Evolutionary conservation across 352 stramenopile genomes (phyloP).

Genomic region (Globisporangium okanoganense): DNA sequence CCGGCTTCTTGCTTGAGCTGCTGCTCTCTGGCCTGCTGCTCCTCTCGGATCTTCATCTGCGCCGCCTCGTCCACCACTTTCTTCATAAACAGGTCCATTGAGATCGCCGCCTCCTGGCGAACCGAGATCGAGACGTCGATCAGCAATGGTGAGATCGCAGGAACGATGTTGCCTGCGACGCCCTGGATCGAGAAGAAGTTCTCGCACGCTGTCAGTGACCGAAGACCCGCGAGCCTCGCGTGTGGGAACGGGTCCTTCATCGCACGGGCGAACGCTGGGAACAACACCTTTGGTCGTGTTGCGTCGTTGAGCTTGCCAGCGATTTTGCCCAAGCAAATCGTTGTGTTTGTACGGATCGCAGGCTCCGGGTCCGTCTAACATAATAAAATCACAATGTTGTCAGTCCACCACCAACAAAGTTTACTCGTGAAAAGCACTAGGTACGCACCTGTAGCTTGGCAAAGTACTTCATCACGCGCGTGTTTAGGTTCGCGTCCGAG

Average conservation of each 20-base stretch:
- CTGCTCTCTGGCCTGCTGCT: constrained; percentile 52
- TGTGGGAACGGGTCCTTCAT: constrained; percentile 88
- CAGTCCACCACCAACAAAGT: not conserved
- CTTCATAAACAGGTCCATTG: constrained; percentile 81
- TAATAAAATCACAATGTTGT: not conserved
- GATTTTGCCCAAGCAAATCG: constrained; percentile 90
- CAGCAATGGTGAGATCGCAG: constrained; percentile 70
- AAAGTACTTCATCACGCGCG: constrained; percentile 91
- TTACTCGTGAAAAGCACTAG: no score
- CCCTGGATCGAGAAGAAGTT: constrained; percentile 74
- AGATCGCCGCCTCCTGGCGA: constrained; percentile 66
- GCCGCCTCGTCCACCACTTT: constrained; percentile 72
- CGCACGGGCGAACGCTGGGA: constrained; percentile 82
- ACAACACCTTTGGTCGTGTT: constrained; percentile 86
- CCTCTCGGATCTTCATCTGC: constrained; percentile 78
- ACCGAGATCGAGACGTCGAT: constrained; percentile 80
- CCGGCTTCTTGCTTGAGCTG: constrained; percentile 47
- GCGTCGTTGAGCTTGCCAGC: constrained; percentile 81
- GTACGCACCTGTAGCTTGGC: constrained; percentile 80
- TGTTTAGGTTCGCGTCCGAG: constrained; percentile 89
- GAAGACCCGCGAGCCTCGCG: constrained; percentile 81
- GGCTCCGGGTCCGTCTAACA: constrained; percentile 80
- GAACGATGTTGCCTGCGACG: constrained; percentile 68
- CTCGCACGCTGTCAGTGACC: constrained; percentile 77
- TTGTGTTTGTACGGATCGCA: constrained; percentile 92